Evolutionary conservation across 345 rosid species (phyloP).

Genomic region (Gossypium longicalyx): DNA sequence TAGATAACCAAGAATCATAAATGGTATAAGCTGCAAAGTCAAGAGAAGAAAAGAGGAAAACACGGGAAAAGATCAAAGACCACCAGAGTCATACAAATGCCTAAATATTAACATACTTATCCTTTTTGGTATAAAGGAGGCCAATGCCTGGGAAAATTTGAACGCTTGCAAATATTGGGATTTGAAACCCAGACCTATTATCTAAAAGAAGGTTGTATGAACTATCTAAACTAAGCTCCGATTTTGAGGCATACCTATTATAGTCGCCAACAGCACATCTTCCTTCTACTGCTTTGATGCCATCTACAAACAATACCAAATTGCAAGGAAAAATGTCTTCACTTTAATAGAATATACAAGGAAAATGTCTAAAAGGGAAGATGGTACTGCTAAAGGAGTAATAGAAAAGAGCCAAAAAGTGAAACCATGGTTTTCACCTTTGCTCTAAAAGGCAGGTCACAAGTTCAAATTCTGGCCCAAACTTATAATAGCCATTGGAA

Average conservation of each 20-base stretch:
- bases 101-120: constrained; percentile 28
- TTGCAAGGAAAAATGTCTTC: not conserved
- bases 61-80: not conserved
- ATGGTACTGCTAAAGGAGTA: not conserved
- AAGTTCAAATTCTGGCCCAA: not conserved
- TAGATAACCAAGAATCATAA: not conserved
- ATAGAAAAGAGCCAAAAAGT: not conserved
- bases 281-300: constrained; percentile 72
- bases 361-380: not conserved
- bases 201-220: not conserved
- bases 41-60: not conserved
- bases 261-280: constrained; percentile 73
- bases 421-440: not conserved
- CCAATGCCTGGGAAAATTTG: not conserved
- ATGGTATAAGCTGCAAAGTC: not conserved
- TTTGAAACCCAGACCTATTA: not conserved
- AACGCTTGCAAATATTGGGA: not conserved
- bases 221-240: not conserved
- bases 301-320: constrained; percentile 41
- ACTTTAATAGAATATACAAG: not conserved
- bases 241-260: constrained; percentile 34
- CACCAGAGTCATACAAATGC: not conserved
- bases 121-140: not conserved
- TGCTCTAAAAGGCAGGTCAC: not conserved
- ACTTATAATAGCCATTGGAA: not conserved